Conservation (phyloP, 139 green algal species). For the Haematococcus sp. region DNA sequence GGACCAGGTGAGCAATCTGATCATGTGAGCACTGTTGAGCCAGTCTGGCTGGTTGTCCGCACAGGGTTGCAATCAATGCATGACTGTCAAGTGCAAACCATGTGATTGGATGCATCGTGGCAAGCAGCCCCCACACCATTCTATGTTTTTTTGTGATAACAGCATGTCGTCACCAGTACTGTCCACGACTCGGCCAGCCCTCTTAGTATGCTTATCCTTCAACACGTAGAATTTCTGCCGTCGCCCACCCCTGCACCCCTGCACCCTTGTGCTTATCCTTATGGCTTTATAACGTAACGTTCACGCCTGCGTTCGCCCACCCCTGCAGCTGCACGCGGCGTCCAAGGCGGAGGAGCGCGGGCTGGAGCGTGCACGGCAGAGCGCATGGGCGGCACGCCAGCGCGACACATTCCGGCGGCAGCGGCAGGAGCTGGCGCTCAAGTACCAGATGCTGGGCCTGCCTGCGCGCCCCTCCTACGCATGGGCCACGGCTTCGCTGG, state of each 20-base stretch:
- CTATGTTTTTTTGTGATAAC: too few species aligned
- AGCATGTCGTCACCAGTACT: too few species aligned
- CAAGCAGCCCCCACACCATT: background rate
- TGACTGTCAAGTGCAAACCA: background rate
- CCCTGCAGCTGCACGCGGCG: conserved; percentile 8
- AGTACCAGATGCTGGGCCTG: conserved; percentile 26
- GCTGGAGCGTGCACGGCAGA: conserved; percentile 18
- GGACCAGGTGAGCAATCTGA: conserved; percentile 17
- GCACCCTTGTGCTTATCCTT: background rate
- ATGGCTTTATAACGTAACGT: too few species aligned
- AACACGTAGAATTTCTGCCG: background rate
- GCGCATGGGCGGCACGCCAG: conserved; percentile 29
- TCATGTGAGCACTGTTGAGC: too few species aligned
- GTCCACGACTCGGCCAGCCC: too few species aligned
- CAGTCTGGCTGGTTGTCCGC: too few species aligned
- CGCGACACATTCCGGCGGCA: conserved; percentile 37
- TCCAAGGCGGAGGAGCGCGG: conserved; percentile 16
- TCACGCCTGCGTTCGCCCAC: too few species aligned
- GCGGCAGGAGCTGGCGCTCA: conserved; percentile 23
- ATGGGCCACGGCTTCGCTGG: background rate
- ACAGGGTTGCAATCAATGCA: too few species aligned
- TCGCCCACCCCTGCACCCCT: background rate
- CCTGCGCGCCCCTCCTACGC: conserved; percentile 21
- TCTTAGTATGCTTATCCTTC: background rate
- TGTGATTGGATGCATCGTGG: background rate